Base-by-base conservation (phyloP, 768 basidiomycete genomes). In the Lepiota venenata region DNA sequence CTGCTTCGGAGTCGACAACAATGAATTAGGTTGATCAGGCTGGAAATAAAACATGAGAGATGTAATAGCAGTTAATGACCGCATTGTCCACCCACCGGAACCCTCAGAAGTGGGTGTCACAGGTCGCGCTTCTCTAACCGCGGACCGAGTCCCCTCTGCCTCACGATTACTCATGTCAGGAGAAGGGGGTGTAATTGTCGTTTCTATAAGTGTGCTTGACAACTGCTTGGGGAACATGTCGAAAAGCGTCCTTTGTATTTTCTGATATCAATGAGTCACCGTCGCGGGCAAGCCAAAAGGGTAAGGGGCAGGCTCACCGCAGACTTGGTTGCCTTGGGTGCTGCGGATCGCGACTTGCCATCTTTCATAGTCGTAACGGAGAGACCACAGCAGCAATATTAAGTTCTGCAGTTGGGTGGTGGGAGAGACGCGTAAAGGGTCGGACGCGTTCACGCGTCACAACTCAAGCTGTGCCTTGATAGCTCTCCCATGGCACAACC, bases 241-340 rank as follows among this genome's bases (percentile, higher is more conserved):
- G n/a, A 75, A 59, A 1, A 80, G 58, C 2, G 77, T 77, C 55
- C 64, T 69, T 66, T 80, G 75, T 59, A 60, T 67, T 45, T 68
- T 15, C 27, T 56, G 29, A 43, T 50, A 37, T 63, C 40, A 41
- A 53, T 50, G 21, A 27, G 25, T 20, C n/a, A 44, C 29, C 39
- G 6, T 35, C 11, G 4, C 8, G 27, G 3, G 27, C 32, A 9
- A 32, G 10, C 6, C 4, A 32, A 32, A 15, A 46, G 8, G 14
- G n/a, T 27, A 25, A 15, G 15, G 16, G 25, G 47, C 16, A 25
- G 14, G 38, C 57, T 16, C 22, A 58, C 57, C 15, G 29, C 16
- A 12, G 40, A 29, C 32, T 57, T 57, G 18, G 46, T 46, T 44
- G 51, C 15, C 29, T 47, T 49, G 14, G 45, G 21, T 12, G 25